These are phyloP conservation scores for Patellaria atrata DNA, from an alignment of 495 filamentous ascomycete species.

Conservation along the genomic window DNA sequence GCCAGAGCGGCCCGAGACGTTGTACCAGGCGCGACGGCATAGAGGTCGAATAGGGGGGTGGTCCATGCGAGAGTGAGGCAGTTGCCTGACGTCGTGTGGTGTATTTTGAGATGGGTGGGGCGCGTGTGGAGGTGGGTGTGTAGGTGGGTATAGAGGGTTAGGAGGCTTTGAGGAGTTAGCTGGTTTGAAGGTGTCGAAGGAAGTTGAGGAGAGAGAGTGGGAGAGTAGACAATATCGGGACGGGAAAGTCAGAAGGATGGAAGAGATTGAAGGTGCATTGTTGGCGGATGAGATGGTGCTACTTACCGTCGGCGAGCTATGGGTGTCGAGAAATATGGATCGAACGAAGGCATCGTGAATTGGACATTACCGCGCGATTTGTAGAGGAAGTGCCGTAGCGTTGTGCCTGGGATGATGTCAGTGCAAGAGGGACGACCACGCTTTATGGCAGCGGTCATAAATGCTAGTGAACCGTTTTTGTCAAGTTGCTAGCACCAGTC, in stretches of 20 bases:
- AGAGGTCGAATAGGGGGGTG: constrained; percentile 81
- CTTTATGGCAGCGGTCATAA: constrained; percentile 57
- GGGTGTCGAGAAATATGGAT: constrained; percentile 51
- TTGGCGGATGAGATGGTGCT: neutral
- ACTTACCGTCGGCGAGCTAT: constrained; percentile 50
- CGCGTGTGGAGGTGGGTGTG: constrained; percentile 75
- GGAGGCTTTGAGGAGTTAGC: constrained; percentile 37
- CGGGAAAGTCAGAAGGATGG: no score
- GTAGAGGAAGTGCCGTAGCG: constrained; percentile 82
- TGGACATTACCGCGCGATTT: constrained; percentile 89
- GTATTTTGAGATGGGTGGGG: constrained; percentile 68
- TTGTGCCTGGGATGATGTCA: constrained; percentile 65
- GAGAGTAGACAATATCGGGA: neutral
- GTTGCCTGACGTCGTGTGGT: constrained; percentile 60
- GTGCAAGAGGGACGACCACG: constrained; percentile 53
- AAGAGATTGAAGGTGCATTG: neutral
- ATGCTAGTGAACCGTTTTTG: constrained; percentile 56
- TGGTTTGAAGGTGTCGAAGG: constrained; percentile 1
- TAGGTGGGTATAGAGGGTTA: constrained; percentile 71
- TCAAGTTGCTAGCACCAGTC: constrained; percentile 42
- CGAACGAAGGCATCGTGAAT: constrained; percentile 76
- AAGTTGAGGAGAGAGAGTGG: constrained; percentile 1
- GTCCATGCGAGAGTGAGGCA: constrained; percentile 76
- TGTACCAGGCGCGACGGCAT: constrained; percentile 75
- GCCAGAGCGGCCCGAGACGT: constrained; percentile 64